Evolutionary conservation across 2,329 filamentous ascomycete species (phyloP).

Genomic region (Epichloe aotearoae): DNA sequence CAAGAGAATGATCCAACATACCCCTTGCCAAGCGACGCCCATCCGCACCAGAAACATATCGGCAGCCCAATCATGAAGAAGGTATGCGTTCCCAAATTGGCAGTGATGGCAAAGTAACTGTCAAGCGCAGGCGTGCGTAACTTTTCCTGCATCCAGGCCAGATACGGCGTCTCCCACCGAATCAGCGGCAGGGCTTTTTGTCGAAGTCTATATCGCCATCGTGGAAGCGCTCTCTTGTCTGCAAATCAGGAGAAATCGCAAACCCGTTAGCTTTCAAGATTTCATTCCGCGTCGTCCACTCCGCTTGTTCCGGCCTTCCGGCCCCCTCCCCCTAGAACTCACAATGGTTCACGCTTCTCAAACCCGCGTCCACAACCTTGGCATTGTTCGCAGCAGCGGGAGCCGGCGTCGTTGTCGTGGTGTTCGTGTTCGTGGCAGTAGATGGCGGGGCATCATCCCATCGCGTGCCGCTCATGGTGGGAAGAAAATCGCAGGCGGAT

Average conservation of each 20-base stretch:
- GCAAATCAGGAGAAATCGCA: slow-evolving; percentile 1
- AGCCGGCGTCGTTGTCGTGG: neutral
- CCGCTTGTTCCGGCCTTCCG: neutral
- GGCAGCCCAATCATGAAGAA: slow-evolving; percentile 97
- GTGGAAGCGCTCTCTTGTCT: slow-evolving; percentile 75
- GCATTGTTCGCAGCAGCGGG: slow-evolving; percentile 10
- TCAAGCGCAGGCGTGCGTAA: slow-evolving; percentile 76
- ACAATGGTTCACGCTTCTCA: slow-evolving; percentile 72
- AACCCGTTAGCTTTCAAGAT: slow-evolving; percentile 3
- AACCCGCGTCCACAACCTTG: slow-evolving; percentile 50
- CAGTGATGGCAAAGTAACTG: slow-evolving; percentile 92
- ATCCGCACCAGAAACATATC: slow-evolving; percentile 93
- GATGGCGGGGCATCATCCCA: slow-evolving; percentile 20
- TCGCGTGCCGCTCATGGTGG: slow-evolving; percentile 20
- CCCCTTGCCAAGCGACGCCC: slow-evolving; percentile 74
- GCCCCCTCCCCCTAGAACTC: neutral
- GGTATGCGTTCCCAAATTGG: slow-evolving; percentile 92
- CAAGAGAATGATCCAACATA: slow-evolving; percentile 31
- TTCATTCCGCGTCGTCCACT: neutral
- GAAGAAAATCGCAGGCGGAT: neutral
- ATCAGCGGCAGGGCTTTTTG: slow-evolving; percentile 74
- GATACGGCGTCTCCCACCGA: slow-evolving; percentile 88
- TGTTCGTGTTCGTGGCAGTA: neutral
- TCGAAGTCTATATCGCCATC: slow-evolving; percentile 79
- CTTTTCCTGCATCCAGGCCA: slow-evolving; percentile 71